Evolutionary conservation across 1,284 basidiomycete genomes (phyloP).

Genomic region (Takashimella koratensis): DNA sequence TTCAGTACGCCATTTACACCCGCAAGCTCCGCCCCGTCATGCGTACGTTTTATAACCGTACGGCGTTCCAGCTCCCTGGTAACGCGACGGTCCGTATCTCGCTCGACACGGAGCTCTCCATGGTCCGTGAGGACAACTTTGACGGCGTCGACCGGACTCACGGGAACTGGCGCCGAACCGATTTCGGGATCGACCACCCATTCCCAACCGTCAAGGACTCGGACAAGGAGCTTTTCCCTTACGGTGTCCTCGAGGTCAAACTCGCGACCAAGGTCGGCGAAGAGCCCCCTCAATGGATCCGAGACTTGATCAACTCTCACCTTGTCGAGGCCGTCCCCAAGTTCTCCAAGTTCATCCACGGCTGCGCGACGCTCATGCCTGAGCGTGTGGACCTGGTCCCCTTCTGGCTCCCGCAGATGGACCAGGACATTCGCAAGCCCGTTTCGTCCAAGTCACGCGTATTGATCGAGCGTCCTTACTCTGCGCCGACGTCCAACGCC

Average conservation of each 20-base stretch:
- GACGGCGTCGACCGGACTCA: conserved; percentile 73
- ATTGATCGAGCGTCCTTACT: conserved; percentile 66
- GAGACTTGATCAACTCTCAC: conserved; percentile 89
- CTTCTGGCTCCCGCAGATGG: conserved; percentile 90
- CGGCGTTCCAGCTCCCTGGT: conserved; percentile 96
- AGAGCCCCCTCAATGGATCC: conserved; percentile 94
- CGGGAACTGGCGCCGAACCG: conserved; percentile 89
- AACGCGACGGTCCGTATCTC: conserved; percentile 98
- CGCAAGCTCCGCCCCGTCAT: conserved; percentile 85
- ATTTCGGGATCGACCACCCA: conserved; percentile 88
- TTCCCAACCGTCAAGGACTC: conserved; percentile 72
- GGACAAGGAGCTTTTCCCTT: conserved; percentile 92
- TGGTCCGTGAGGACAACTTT: conserved; percentile 97
- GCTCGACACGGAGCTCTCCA: conserved; percentile 91
- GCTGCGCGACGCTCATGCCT: conserved; percentile 87
- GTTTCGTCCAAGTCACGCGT: conserved; percentile 65
- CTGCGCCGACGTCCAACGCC: conserved; percentile 36
- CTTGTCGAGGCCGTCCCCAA: conserved; percentile 91
- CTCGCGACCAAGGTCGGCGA: conserved; percentile 95
- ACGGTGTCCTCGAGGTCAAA: conserved; percentile 91
- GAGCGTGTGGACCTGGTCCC: conserved; percentile 96
- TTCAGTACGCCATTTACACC: conserved; percentile 87
- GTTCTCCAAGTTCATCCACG: conserved; percentile 87
- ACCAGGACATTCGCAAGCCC: conserved; percentile 86
- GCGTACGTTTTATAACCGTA: conserved; percentile 99